A percentile compares a stretch with the other conserved stretches of the same genome.
phyloP scores from a whole-genome alignment of 805 yeast genomes.

The Vanderwaltozyma verrucispora region DNA sequence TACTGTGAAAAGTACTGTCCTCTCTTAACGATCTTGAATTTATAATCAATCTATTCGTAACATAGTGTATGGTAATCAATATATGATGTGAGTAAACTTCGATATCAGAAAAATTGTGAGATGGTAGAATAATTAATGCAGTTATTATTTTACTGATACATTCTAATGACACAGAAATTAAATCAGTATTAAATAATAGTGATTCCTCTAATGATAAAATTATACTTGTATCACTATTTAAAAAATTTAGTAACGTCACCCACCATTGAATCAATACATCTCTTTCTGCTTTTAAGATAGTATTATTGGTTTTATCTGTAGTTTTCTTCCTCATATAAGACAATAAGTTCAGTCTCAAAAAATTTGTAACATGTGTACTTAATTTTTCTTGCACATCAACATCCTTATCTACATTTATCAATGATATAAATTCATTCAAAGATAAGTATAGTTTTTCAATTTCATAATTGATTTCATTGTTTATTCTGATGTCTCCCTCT shows the following conservation, averaged over 20 bases:
- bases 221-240: constrained; percentile 10
- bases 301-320: no score
- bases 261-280: constrained; percentile 27
- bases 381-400: background rate
- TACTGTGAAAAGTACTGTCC: background rate
- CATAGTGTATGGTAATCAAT: constrained; percentile 18
- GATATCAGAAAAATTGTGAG: constrained; percentile 7
- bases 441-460: background rate
- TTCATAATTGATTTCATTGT: background rate
- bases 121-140: constrained; percentile 10
- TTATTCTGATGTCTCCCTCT: background rate
- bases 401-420: background rate
- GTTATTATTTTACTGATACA: constrained; percentile 26
- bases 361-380: constrained; percentile 6
- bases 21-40: constrained; percentile 13
- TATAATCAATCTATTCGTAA: constrained; percentile 18
- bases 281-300: constrained; percentile 1
- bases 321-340: constrained; percentile 6
- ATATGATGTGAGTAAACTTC: constrained; percentile 20
- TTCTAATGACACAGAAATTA: constrained; percentile 26
- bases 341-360: constrained; percentile 8
- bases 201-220: background rate
- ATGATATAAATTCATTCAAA: constrained; percentile 2
- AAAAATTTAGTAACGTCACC: constrained; percentile 20
- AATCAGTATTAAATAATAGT: constrained; percentile 4